Base-by-base conservation (phyloP, 768 basidiomycete species). In the Trametes elegans region DNA sequence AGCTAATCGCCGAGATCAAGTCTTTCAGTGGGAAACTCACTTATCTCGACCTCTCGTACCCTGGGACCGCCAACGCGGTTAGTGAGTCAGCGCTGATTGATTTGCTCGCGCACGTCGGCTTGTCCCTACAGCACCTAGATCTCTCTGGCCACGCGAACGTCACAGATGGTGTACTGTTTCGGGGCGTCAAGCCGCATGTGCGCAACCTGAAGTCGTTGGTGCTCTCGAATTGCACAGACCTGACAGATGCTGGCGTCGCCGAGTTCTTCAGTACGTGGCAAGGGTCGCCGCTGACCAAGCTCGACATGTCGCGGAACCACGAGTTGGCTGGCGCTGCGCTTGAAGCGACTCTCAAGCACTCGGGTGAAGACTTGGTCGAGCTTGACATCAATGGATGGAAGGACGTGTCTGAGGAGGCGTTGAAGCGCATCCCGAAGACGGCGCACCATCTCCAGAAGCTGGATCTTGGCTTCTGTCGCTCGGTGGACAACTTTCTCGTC, bases 391-490 rank as follows among this genome's bases (percentile, higher is more conserved):
- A 93, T 48, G 86, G 89, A 2, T 84, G 89, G 83, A 86, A 86
- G 65, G 79, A 79, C 3, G 75, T 82, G 0, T 75, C 77, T 0
- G 73, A 77, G 29, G 80, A 81, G 11, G 69, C 73, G 2, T 66
- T 89, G 26, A 57, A 55, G 46, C 36, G 54, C 13, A 66, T 81
- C 16, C 64, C 71, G 21, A 66, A 69, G 38, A 68, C 32, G 9
- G 74, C 69, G 14, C 64, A 60, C 3, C 71, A 76, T 31, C 58
- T 96, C 65, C 71, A 67, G 62, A 77, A 73, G 65, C 58, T 98
- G 35, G 90, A 98, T 64, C 70, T 94, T 2, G 88, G 94, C 1
- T 98, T 88, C 81, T 93, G 93, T 62, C 74, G 95, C 43, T 78
- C 80, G 19, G 77, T 90, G 35, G 87, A 94, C 55, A 88, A 98